Evolutionary conservation across 768 basidiomycete genomes (phyloP), one percentile per base, ranked within the genome.

Genomic region (Roridomyces roridus): DNA sequence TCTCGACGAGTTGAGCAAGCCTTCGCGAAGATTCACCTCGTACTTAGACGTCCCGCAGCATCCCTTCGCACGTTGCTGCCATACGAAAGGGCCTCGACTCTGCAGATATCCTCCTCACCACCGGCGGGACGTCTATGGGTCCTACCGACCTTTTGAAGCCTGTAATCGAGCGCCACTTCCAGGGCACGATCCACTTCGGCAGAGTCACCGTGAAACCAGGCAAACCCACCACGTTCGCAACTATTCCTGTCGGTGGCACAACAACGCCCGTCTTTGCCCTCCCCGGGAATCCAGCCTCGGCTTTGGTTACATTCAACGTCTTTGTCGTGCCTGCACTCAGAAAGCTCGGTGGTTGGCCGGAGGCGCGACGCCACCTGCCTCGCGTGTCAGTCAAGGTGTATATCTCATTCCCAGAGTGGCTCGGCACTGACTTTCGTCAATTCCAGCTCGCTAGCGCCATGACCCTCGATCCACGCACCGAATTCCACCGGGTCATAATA

Each of bases 211-310:
- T 93, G 66, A 92, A 92, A 65, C 86, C 86, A 1, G 94, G 92
- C 8, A 95, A 95, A 67, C 93, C 94, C 4, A 96, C 94, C 3
- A 94, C 93, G 6, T 95, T 96, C 60, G 94, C 93, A 1, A 89
- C 85, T 12, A 79, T 94, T 23, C 88, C 89, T 0, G 63, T 69
- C 4, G 65, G 68, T n/a, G n/a, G n/a, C 6, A 65, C 55, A 8
- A 66, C 69, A 26, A 92, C 88, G 63, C 86, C 87, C 6, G 65
- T 92, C 11, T 96, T 96, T 65, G 92, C 91, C 0, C 81, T 96
- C 68, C 94, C 94, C 0, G 94, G 93, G n/a, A n/a, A n/a, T n/a
- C n/a, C n/a, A n/a, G n/a, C n/a, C n/a, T n/a, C n/a, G n/a, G n/a
- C n/a, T 0, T 88, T 96, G 20, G 92, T 94, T 12, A 92, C 86